A percentile compares a stretch with the other conserved stretches of the same genome.
Conservation (phyloP, 768 basidiomycete species). For the Amanita inopinata region DNA sequence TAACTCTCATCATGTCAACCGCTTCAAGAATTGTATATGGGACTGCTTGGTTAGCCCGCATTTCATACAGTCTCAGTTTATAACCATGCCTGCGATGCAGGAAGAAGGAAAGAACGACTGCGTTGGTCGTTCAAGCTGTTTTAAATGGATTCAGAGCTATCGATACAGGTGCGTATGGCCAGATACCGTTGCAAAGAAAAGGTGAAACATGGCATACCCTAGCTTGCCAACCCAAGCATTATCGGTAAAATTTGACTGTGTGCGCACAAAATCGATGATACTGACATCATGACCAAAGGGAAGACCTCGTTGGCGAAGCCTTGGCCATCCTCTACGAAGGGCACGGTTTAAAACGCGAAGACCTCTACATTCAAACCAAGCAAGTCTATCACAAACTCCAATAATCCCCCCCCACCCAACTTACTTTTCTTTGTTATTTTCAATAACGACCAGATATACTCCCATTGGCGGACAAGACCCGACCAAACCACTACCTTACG, state of each 20-base stretch:
- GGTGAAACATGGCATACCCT: slow-evolving; percentile 2
- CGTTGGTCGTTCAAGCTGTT: slow-evolving; percentile 63
- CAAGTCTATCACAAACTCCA: slow-evolving; percentile 16
- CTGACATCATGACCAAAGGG: slow-evolving; percentile 38
- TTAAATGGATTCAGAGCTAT: slow-evolving; percentile 71
- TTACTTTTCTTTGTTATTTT: not conserved
- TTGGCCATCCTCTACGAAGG: slow-evolving; percentile 43
- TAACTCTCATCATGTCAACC: slow-evolving; percentile 17
- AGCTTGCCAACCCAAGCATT: slow-evolving; percentile 70
- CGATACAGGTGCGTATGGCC: slow-evolving; percentile 55
- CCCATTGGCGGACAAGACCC: slow-evolving; percentile 64
- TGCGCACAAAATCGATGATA: not conserved
- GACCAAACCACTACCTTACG: slow-evolving; percentile 65
- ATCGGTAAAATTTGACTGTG: slow-evolving; percentile 32
- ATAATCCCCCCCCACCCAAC: too few species aligned
- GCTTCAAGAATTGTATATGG: slow-evolving; percentile 46
- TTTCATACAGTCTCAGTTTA: not conserved
- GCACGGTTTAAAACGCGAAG: slow-evolving; percentile 56
- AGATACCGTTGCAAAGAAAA: not conserved
- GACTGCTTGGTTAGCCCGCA: slow-evolving; percentile 41
- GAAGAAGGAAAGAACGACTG: slow-evolving; percentile 68
- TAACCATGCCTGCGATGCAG: slow-evolving; percentile 23
- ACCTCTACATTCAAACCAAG: slow-evolving; percentile 79
- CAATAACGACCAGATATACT: slow-evolving; percentile 48
- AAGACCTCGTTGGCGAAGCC: slow-evolving; percentile 75